Conservation (phyloP, 2,329 filamentous ascomycete genomes). For the Leptosphaerulina australis region DNA sequence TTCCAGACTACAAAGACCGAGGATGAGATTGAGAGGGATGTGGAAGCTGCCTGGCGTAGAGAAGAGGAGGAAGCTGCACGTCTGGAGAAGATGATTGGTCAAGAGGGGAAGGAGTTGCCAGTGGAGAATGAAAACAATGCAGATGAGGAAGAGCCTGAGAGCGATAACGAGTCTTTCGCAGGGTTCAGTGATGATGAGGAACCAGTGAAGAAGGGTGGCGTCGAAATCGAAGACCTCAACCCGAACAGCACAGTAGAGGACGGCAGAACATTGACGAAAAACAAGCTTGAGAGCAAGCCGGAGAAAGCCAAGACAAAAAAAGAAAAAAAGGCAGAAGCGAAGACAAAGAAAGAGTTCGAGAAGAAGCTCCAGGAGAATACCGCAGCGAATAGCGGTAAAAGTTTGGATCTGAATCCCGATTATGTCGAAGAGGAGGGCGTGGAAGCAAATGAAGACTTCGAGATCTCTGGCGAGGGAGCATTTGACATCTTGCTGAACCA, state of each 20-base stretch:
- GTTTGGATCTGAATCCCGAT: slow-evolving; percentile 14
- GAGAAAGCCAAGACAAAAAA: slow-evolving; percentile 25
- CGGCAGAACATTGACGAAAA: slow-evolving; percentile 12
- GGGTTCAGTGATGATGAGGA: slow-evolving; percentile 30
- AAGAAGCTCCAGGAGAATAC: slow-evolving; percentile 13
- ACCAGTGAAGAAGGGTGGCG: slow-evolving; percentile 9
- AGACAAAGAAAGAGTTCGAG: slow-evolving; percentile 30
- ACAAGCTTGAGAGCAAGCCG: slow-evolving; percentile 11
- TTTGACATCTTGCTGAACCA: slow-evolving; percentile 64
- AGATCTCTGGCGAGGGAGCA: slow-evolving; percentile 44
- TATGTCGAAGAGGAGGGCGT: slow-evolving; percentile 26
- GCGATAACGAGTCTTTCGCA: slow-evolving; percentile 52
- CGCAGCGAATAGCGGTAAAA: slow-evolving; percentile 18
- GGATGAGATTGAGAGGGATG: slow-evolving; percentile 32
- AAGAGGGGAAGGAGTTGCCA: slow-evolving; percentile 20
- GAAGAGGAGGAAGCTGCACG: slow-evolving; percentile 30
- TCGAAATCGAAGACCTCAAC: slow-evolving; percentile 14
- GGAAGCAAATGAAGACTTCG: slow-evolving; percentile 31
- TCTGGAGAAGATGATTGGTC: slow-evolving; percentile 31
- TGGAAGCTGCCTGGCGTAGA: slow-evolving; percentile 28
- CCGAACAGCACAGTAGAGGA: slow-evolving; percentile 33
- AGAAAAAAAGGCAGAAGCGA: slow-evolving; percentile 24
- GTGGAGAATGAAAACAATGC: slow-evolving; percentile 12
- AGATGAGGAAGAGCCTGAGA: slow-evolving; percentile 5
- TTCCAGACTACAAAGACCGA: slow-evolving; percentile 46